Conservation (phyloP, 257 asterid species). For the Paraleonurus japonicus region DNA sequence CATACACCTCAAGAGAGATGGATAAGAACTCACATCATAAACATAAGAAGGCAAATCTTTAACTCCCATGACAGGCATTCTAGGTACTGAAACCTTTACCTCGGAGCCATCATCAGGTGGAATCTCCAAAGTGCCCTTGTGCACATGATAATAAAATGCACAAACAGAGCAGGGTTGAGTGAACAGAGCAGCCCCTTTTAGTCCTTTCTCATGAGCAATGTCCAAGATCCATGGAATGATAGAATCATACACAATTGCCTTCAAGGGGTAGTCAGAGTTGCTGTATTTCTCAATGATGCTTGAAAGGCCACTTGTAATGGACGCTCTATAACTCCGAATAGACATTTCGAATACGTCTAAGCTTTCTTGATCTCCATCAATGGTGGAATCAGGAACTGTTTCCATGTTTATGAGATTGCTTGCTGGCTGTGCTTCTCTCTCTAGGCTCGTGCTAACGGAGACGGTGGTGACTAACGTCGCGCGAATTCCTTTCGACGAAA, state of each 20-base stretch:
- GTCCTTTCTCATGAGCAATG: conserved; percentile 35
- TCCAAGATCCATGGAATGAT: conserved; percentile 37
- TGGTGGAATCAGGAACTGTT: conserved; percentile 31
- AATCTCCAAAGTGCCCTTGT: conserved; percentile 29
- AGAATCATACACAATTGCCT: conserved; percentile 34
- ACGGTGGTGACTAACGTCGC: conserved; percentile 33
- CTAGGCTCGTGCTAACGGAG: not conserved
- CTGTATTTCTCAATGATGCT: conserved; percentile 23
- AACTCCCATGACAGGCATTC: conserved; percentile 30
- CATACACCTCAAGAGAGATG: conserved; percentile 16
- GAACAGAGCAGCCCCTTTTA: conserved; percentile 40
- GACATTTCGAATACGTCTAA: conserved; percentile 6
- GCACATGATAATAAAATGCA: conserved; percentile 31
- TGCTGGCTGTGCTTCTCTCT: not conserved
- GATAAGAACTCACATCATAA: conserved; percentile 18
- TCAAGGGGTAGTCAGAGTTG: not conserved
- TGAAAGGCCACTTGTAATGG: conserved; percentile 28
- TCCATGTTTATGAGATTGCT: conserved; percentile 24
- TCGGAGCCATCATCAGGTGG: conserved; percentile 9
- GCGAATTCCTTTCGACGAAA: conserved; percentile 26
- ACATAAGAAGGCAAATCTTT: conserved; percentile 45
- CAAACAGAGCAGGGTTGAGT: conserved; percentile 37
- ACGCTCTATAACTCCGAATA: conserved; percentile 9
- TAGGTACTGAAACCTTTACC: conserved; percentile 27
- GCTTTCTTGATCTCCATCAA: not conserved